These are phyloP conservation scores for Aspergillus diversus DNA, from an alignment of 495 filamentous ascomycete species.

Conservation along the genomic window DNA sequence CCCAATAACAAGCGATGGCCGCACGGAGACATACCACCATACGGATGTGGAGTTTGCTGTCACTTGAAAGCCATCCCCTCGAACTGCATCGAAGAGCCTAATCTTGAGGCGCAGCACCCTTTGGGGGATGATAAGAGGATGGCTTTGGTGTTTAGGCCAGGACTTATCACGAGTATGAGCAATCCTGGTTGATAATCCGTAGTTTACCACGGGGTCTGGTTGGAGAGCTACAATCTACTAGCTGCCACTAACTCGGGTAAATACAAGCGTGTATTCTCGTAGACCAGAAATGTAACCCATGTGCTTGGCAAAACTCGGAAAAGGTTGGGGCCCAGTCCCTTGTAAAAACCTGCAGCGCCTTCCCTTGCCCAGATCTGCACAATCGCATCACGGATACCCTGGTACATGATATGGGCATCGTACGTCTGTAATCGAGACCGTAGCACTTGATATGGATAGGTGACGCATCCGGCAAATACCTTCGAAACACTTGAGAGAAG, in stretches of 20 bases:
- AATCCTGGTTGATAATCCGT: not conserved
- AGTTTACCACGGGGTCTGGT: not conserved
- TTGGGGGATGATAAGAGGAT: no score
- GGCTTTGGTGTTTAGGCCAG: no score
- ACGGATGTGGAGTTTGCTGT: not conserved
- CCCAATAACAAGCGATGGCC: not conserved
- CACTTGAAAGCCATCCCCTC: no score
- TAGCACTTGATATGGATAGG: slow-evolving; percentile 94
- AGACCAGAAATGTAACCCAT: slow-evolving; percentile 97
- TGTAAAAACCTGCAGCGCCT: slow-evolving; percentile 86
- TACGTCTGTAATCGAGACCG: slow-evolving; percentile 87
- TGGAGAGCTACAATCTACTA: not conserved
- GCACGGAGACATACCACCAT: not conserved
- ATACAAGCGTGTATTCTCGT: slow-evolving; percentile 82
- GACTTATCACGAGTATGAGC: not conserved
- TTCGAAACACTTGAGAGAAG: slow-evolving; percentile 81
- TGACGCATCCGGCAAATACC: slow-evolving; percentile 80
- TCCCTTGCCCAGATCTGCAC: slow-evolving; percentile 75
- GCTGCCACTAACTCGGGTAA: slow-evolving; percentile 26
- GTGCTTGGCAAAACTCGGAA: slow-evolving; percentile 90
- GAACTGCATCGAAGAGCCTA: no score
- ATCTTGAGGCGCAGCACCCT: no score
- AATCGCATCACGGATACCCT: slow-evolving; percentile 71
- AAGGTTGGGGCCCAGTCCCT: slow-evolving; percentile 85
- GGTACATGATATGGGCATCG: slow-evolving; percentile 67